Base-by-base conservation (phyloP, 768 basidiomycete genomes). In the Mrakia blollopis region DNA sequence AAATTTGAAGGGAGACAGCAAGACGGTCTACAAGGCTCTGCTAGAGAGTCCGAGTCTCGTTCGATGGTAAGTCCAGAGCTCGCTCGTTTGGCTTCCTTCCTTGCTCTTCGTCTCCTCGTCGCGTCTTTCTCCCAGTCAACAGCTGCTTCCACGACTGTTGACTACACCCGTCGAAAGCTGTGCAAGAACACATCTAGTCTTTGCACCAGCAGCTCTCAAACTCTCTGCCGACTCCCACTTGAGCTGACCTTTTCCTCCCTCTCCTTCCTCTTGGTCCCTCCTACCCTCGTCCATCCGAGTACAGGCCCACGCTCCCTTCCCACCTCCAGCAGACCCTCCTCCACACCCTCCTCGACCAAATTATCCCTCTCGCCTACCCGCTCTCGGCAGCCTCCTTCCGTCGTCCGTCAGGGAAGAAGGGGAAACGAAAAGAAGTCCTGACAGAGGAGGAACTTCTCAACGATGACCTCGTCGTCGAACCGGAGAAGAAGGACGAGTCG, bases 291-390 rank as follows among this genome's bases (percentile, higher is more conserved):
- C 37, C n/a, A 61, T n/a, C 39, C 54, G 9, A 5, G 23, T 61
- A 1, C 71, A 74, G 73, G 73, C 73, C 73, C 1, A 65, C 73
- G 0, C 47, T 74, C 41, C 73, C 73, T 11, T 32, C 73, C 14
- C 73, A 74, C 32, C 73, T 74, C 32, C 73, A 74, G 25, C 62
- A 65, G 30, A 74, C 73, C 44, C 30, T 74, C 41, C 41, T 74
- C 18, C 62, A 74, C 18, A 74, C 73, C 16, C 73, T 74, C 9
- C 63, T 62, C 63, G 61, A 50, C 62, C 41, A 65, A n/a, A 44
- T 74, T 21, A 23, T 63, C 28, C 61, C 61, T 39, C 28, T 65
- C 32, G 61, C 73, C 39, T 65, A 74, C 63, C 73, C 62, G 0
- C 72, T 72, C 72, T 18, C 14, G 25, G 35, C 65, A 11, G 6